phyloP scores from a whole-genome alignment of 805 yeast genomes.

The Debaryomyces castellii region DNA sequence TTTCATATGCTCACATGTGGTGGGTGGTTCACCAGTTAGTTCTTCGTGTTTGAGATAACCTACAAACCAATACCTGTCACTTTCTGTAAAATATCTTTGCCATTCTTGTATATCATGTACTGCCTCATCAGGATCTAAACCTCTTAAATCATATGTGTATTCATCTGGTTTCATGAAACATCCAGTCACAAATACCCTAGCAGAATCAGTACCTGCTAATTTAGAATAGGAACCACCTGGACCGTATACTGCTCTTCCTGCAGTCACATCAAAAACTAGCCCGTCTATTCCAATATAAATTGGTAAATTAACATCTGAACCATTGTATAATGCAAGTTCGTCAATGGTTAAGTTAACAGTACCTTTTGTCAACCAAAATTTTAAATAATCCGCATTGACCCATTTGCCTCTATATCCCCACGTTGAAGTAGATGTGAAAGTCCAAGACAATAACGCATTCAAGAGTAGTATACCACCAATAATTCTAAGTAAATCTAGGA shows the following conservation, averaged over 20 bases:
- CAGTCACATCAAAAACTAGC: slow-evolving; percentile 62
- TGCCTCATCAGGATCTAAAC: slow-evolving; percentile 46
- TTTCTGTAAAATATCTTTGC: slow-evolving; percentile 49
- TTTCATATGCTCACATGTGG: slow-evolving; percentile 40
- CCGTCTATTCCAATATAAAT: slow-evolving; percentile 62
- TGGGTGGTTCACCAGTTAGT: slow-evolving; percentile 49
- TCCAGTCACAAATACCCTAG: slow-evolving; percentile 70
- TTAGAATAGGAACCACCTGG: slow-evolving; percentile 54
- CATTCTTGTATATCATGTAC: slow-evolving; percentile 45
- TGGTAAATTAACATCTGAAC: slow-evolving; percentile 47
- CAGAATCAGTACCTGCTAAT: slow-evolving; percentile 66
- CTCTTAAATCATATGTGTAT: slow-evolving; percentile 65
- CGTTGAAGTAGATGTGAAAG: slow-evolving; percentile 53
- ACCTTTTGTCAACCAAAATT: slow-evolving; percentile 16
- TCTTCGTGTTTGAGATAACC: slow-evolving; percentile 53
- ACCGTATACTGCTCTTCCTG: slow-evolving; percentile 52
- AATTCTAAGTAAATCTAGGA: slow-evolving; percentile 44
- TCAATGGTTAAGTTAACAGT: slow-evolving; percentile 37
- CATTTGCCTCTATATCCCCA: slow-evolving; percentile 64
- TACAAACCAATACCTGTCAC: slow-evolving; percentile 58
- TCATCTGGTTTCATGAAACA: slow-evolving; percentile 57
- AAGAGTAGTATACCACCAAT: slow-evolving; percentile 46
- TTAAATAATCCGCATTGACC: slow-evolving; percentile 43
- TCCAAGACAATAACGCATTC: slow-evolving; percentile 52
- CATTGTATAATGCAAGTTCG: slow-evolving; percentile 52